Evolutionary conservation across 192 early-diverging fungal genomes (phyloP), one percentile per base, ranked within the genome.

Genomic region (Podila minutissima): DNA sequence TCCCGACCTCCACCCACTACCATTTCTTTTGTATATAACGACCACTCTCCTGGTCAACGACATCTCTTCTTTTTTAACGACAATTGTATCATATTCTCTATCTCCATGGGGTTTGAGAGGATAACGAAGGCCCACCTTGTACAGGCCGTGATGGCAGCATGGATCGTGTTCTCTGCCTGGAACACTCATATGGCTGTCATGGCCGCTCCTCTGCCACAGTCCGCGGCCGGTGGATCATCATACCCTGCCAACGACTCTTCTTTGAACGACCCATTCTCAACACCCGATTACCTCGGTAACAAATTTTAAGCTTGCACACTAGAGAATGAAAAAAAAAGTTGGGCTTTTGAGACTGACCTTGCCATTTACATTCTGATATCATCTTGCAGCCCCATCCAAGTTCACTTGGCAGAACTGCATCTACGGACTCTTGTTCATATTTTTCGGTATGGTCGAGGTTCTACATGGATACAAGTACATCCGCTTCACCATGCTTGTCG

Each of bases 381-480:
- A 28, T 29, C 66, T 20, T 28, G 55, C 41, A 81, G 77, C 71
- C 1, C 77, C 77, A 13, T 81, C 77, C 20, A 69, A 26, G 53
- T 75, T 82, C 19, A 76, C 73, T 20, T 84, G 83, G 83, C 69
- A 75, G 26, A 69, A 76, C 38, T 29, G 77, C 19, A 32, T 84
- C 53, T 84, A 84, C 62, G 83, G 83, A 20, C 12, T 82, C 31
- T 53, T 84, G 58, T 84, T 75, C 65, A 64, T 84, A 2, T 63
- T 62, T 11, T 65, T 82, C 49, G 83, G 83, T 24, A 41, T 29
- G 8, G 24, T 84, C 10, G 83, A 84, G 28, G 70, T 82, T 9
- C 29, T 84, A 7, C 74, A 76, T 59, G 83, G 83, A 62, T 84
- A 84, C 71, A 84, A 84, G 29, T 82, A 82, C 61, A 84, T 84